Percentiles rank a stretch among this genome's conserved stretches.
Conservation (phyloP, 1,139 yeast genomes). For the Pichia sp. region DNA sequence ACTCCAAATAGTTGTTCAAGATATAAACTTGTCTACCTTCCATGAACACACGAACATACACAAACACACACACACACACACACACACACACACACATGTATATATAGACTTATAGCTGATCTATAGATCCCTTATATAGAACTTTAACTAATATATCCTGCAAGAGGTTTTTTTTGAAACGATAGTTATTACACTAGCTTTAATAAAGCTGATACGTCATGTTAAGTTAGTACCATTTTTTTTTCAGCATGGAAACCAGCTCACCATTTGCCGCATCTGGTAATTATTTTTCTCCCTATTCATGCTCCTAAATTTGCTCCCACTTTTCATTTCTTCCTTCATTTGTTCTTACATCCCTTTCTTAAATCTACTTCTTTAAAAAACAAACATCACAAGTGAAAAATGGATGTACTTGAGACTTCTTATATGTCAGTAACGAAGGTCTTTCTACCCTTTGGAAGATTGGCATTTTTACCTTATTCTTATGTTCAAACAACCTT, state of each 20-base stretch:
- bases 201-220: too few relatives aligned
- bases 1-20: conserved; percentile 7
- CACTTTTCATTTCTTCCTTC: neutral
- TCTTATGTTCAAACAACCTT: conserved; percentile 15
- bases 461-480: conserved; percentile 20
- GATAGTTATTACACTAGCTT: neutral
- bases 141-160: neutral
- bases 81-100: conserved; percentile 1
- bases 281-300: neutral
- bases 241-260: neutral
- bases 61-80: neutral
- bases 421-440: conserved; percentile 8
- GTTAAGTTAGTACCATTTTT: too few relatives aligned
- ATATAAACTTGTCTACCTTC: neutral
- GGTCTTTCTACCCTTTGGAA: conserved; percentile 13
- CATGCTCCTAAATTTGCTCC: neutral
- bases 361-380: neutral
- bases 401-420: conserved; percentile 12
- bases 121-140: neutral
- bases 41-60: neutral
- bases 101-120: neutral
- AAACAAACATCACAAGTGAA: neutral
- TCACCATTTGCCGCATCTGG: neutral
- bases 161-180: neutral
- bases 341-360: neutral